Base-by-base conservation (phyloP, 306 rosid species). In the barrel medic (Medicago truncatula) region DNA sequence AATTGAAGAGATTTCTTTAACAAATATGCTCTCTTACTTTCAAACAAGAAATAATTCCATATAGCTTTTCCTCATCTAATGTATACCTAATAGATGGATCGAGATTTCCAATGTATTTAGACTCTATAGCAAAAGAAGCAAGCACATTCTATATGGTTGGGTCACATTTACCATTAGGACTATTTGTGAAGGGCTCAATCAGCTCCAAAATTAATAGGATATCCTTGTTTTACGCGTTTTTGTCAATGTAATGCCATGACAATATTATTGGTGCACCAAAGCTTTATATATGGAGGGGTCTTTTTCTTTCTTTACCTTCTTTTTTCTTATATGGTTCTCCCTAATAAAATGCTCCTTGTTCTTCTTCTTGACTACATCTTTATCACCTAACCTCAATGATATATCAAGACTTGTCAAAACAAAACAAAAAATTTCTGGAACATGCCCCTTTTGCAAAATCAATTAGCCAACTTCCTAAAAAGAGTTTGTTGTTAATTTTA, bases 161-260 rank as follows among this genome's bases (percentile, higher is more conserved):
- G 64, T 68, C 64, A 43, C 21, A 75, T 58, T 80, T 59, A 67
- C 54, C 70, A 68, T 59, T 67, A 49, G 61, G 53, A 38, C 7
- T 78, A 14, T 57, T 43, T 67, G 49, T 72, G 66, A 67, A 78
- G 73, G 60, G 8, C 20, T 61, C 50, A 56, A 56, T 47, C 20
- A 67, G 31, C 82, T 53, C 52, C 52, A 80, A 66, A 76, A 40
- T 57, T 15, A 80, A 84, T 67, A 52, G 50, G 72, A 60, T 80
- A 76, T 11, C 87, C 84, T 80, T 72, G 56, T 76, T 80, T 84
- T 77, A 72, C 87, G 87, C 84, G 16, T 12, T 7, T 8, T 41
- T 76, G 87, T 80, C 87, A 84, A 80, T 76, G 73, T 76, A 81
- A 84, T 58, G 80, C 84, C 82, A 60, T 23, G 84, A 85, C 84